A percentile compares a stretch with the other conserved stretches of the same genome.
Conservation (phyloP, 2,329 filamentous ascomycete genomes). For the Stemphylium lycopersici region DNA sequence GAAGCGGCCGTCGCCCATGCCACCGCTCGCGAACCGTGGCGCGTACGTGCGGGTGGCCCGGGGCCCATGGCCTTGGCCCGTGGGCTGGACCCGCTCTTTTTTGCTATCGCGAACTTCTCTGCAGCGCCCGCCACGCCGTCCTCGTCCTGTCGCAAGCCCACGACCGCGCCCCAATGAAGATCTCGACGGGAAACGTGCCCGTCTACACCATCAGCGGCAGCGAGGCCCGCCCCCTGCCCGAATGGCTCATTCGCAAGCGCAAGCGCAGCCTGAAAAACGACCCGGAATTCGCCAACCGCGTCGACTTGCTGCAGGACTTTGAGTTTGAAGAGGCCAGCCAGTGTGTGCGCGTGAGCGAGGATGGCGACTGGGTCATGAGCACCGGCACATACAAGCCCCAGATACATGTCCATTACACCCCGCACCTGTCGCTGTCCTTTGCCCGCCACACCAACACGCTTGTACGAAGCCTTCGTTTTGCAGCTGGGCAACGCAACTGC, state of each 20-base stretch:
- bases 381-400: slow-evolving; percentile 61
- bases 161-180: slow-evolving; percentile 67
- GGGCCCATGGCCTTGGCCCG: background rate
- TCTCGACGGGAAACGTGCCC: slow-evolving; percentile 80
- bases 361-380: slow-evolving; percentile 79
- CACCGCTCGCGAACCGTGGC: background rate
- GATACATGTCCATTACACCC: slow-evolving; percentile 94
- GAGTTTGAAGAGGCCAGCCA: slow-evolving; percentile 95
- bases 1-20: no score
- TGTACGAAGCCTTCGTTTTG: background rate
- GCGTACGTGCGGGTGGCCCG: slow-evolving; percentile 2
- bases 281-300: slow-evolving; percentile 87
- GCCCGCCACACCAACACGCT: slow-evolving; percentile 88
- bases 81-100: slow-evolving; percentile 8
- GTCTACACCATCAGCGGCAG: slow-evolving; percentile 96
- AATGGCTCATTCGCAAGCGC: slow-evolving; percentile 90
- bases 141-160: slow-evolving; percentile 7
- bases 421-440: slow-evolving; percentile 92
- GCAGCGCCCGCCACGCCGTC: background rate
- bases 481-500: background rate
- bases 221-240: slow-evolving; percentile 83
- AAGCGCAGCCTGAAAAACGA: slow-evolving; percentile 90
- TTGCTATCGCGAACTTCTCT: slow-evolving; percentile 5
- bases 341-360: slow-evolving; percentile 88
- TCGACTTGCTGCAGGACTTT: slow-evolving; percentile 96